Evolutionary conservation across 139 green algal genomes (phyloP).

Genomic region (Tetradesmus lagerheimii): DNA sequence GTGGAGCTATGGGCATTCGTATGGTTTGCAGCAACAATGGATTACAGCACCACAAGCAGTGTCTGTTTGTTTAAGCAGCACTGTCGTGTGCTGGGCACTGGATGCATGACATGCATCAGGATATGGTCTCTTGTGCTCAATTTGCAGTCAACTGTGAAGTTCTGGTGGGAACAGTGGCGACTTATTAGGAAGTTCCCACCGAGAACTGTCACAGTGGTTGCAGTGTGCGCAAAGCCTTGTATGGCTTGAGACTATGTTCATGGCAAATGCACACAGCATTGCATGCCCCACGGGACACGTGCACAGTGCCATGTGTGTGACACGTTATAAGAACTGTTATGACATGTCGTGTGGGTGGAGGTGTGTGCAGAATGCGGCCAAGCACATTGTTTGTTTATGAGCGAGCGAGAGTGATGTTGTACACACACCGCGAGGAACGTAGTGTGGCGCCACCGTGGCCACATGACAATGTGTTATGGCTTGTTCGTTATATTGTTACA

Average conservation of each 20-base stretch:
- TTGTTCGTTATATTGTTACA: not conserved
- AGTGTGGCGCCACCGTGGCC: too few relatives aligned
- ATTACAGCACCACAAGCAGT: not conserved
- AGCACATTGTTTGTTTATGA: not conserved
- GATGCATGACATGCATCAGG: not conserved
- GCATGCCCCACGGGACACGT: not conserved
- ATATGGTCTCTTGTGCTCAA: not conserved
- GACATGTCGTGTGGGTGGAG: not conserved
- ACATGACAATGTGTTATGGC: not conserved
- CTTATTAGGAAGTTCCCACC: not conserved
- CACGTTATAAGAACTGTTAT: not conserved
- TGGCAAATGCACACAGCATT: not conserved
- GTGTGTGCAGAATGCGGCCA: not conserved
- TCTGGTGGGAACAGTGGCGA: not conserved
- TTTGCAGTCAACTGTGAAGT: not conserved
- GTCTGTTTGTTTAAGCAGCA: not conserved
- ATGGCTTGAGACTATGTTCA: not conserved
- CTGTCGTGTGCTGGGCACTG: not conserved
- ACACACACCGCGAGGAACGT: not conserved
- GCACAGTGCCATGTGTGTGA: not conserved
- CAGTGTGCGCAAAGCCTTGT: not conserved
- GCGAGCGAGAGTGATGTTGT: not conserved
- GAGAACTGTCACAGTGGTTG: not conserved
- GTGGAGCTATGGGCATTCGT: not conserved
- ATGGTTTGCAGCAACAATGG: not conserved